Evolutionary conservation across 1,139 yeast genomes (phyloP), one percentile per base, ranked within the genome.

Genomic region (Yamadazyma blattariae): DNA sequence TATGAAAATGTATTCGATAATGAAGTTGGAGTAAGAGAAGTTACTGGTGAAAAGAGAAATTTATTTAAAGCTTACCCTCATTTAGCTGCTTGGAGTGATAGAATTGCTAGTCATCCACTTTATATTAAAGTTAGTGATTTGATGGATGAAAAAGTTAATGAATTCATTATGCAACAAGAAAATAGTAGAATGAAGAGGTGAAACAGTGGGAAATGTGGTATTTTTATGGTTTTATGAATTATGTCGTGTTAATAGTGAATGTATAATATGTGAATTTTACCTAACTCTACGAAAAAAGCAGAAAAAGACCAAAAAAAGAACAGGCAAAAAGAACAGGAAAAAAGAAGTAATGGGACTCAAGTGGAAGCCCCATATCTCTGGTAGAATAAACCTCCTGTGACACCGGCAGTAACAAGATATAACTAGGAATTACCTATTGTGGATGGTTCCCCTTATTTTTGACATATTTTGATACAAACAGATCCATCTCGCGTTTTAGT

Each of bases 1-100:
- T 58, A 59, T 40, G 74, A 68, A 42, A 67, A 67, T 39, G 46
- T 67, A 2, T 67, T 68, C 43, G 72, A 67, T 44, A 68, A 68
- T 42, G 65, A 60, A 39, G 58, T 49, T 3, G 70, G 67, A 2
- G 61, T 64, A 3, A 49, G 48, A 34, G 64, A 62, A 27, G 54
- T 64, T 14, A 57, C 66, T 3, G 62, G 64, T 7, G 65, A 59
- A 22, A 65, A 65, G 35, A 43, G 54, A 31, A 60, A 64, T 35
- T 48, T 67, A 26, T 50, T 45, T 32, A 61, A 57, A 35, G 42
- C 53, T 3, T 68, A 56, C 37, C 59, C 59, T 3, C 49, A 45
- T 38, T 39, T 47, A 30, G 56, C 65, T 4, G 62, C 64, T 11
- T 69, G 74, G 74, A 51, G 69, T 40, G 54, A 57, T 38, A 54